phyloP scores from a whole-genome alignment of 2,329 filamentous ascomycete genomes.

The Cytospora piceicola region DNA sequence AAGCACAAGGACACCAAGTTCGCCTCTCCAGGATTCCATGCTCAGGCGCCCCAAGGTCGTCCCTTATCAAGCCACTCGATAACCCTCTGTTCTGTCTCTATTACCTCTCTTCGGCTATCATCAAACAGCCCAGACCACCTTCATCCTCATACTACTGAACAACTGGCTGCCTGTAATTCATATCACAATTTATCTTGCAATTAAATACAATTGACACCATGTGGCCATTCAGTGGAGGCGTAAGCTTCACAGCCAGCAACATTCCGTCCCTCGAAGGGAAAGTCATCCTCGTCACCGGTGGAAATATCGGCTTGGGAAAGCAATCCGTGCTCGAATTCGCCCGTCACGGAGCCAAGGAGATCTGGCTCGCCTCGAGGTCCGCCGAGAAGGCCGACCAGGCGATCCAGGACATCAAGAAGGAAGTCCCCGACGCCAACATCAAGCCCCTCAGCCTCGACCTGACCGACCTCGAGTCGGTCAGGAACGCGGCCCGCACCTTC shows the following conservation, averaged over 20 bases:
- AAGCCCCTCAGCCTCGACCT: slow-evolving; percentile 50
- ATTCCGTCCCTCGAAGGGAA: slow-evolving; percentile 47
- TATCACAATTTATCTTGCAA: background rate
- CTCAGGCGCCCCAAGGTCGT: no score
- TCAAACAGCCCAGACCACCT: background rate
- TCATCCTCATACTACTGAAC: background rate
- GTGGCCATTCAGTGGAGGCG: slow-evolving; percentile 24
- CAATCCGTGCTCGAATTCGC: slow-evolving; percentile 48
- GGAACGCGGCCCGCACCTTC: slow-evolving; percentile 45
- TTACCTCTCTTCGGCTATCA: slow-evolving; percentile 1
- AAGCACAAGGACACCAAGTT: background rate
- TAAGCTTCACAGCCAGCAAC: slow-evolving; percentile 41
- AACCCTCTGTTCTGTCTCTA: background rate
- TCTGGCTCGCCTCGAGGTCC: slow-evolving; percentile 43
- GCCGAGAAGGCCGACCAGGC: slow-evolving; percentile 42
- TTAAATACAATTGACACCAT: background rate
- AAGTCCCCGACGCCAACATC: slow-evolving; percentile 33
- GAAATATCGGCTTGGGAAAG: slow-evolving; percentile 54
- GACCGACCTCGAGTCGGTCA: slow-evolving; percentile 47
- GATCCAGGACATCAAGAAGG: slow-evolving; percentile 43
- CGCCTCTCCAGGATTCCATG: background rate
- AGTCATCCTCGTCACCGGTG: slow-evolving; percentile 53
- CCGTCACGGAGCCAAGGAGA: slow-evolving; percentile 41
- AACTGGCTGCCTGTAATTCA: background rate
- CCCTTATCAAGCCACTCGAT: no score